A percentile compares a stretch with the other conserved stretches of the same genome.
phyloP scores from a whole-genome alignment of 1,284 basidiomycete genomes.

The Heterobasidion parviporum region DNA sequence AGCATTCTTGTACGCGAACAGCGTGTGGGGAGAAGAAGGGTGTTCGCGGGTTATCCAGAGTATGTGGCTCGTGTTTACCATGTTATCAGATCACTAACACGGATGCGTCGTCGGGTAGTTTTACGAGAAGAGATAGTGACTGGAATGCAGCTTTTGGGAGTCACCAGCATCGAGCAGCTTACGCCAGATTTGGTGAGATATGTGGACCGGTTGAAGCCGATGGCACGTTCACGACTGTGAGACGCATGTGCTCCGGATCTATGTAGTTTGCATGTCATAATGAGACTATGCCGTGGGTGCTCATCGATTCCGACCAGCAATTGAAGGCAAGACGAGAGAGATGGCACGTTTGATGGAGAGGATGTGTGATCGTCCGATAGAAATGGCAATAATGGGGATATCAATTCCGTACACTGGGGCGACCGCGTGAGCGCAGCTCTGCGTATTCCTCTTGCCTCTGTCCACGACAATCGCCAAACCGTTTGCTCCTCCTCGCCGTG shows the following conservation, averaged over 20 bases:
- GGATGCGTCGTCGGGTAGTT: conserved; percentile 11
- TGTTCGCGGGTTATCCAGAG: conserved; percentile 18
- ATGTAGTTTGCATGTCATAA: background rate
- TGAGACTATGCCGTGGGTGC: background rate
- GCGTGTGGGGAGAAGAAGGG: conserved; percentile 56
- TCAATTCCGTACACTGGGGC: background rate
- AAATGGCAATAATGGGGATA: background rate
- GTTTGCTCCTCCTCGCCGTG: background rate
- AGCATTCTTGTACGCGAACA: conserved; percentile 59
- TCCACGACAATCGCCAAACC: background rate
- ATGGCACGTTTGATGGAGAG: background rate
- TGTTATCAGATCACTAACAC: background rate
- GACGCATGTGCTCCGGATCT: background rate
- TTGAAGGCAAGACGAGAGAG: background rate
- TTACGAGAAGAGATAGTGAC: conserved; percentile 35
- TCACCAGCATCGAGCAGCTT: conserved; percentile 37
- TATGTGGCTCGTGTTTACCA: conserved; percentile 8
- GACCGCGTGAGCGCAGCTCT: background rate
- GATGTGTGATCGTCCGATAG: background rate
- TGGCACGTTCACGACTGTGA: conserved; percentile 5
- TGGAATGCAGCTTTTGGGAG: conserved; percentile 45
- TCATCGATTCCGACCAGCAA: background rate
- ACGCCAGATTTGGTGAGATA: conserved; percentile 38
- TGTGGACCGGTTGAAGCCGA: conserved; percentile 8
- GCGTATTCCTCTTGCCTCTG: background rate